phyloP scores from a whole-genome alignment of 768 basidiomycete genomes.

The Multifurca ochricompacta region DNA sequence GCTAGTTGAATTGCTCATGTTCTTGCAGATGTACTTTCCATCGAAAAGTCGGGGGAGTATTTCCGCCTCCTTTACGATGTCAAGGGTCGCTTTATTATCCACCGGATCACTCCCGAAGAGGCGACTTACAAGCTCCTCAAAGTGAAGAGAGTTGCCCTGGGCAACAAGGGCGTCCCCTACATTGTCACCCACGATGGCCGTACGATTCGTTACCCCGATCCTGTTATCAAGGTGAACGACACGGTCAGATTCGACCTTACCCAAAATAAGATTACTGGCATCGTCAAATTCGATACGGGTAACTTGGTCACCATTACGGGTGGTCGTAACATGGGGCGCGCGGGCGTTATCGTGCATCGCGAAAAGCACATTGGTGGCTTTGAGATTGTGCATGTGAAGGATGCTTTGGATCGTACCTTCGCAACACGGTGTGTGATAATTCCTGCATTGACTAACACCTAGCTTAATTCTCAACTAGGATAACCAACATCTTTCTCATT shows the following conservation, averaged over 20 bases:
- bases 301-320: conserved; percentile 98
- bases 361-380: conserved; percentile 98
- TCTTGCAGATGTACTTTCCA: conserved; percentile 78
- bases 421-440: conserved; percentile 79
- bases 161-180: conserved; percentile 90
- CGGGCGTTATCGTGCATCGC: conserved; percentile 90
- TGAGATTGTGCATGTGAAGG: conserved; percentile 98
- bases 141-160: conserved; percentile 87
- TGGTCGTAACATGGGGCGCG: conserved; percentile 99
- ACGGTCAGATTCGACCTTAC: conserved; percentile 96
- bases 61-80: conserved; percentile 99
- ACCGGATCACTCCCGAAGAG: conserved; percentile 98
- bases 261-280: conserved; percentile 87
- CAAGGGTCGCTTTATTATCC: conserved; percentile 99
- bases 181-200: conserved; percentile 99
- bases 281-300: conserved; percentile 93
- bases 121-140: conserved; percentile 94
- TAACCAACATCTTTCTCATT: conserved; percentile 97
- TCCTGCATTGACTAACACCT: background rate
- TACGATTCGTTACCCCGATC: conserved; percentile 99
- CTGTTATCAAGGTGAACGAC: conserved; percentile 91
- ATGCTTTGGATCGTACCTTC: conserved; percentile 90
- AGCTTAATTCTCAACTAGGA: conserved; percentile 36
- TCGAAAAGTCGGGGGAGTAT: conserved; percentile 98
- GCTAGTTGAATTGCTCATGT: background rate